Conservation (phyloP, 2,329 filamentous ascomycete species). For the Colletotrichum sp. region DNA sequence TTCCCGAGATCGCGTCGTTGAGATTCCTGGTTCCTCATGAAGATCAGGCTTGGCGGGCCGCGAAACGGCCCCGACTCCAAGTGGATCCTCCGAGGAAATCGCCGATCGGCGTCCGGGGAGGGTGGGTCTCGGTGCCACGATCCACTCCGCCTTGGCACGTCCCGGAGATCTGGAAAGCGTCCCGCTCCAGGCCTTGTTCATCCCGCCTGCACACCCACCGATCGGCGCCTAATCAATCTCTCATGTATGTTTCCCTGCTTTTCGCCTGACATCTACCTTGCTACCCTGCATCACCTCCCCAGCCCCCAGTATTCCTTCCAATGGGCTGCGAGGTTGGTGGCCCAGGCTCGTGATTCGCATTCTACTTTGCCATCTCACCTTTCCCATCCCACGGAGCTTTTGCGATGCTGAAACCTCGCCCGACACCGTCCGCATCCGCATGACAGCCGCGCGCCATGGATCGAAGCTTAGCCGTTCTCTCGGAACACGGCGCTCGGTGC, state of each 20-base stretch:
- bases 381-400: neutral
- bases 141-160: neutral
- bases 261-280: neutral
- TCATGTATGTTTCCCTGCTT: rapidly evolving
- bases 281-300: neutral
- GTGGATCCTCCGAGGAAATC: neutral
- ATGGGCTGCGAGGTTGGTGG: neutral
- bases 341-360: neutral
- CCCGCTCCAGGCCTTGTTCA: neutral
- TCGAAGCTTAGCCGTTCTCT: neutral
- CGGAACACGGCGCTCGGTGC: neutral
- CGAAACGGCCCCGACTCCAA: neutral
- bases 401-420: neutral
- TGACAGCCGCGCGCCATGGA: neutral
- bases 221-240: neutral
- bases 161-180: neutral
- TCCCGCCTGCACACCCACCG: neutral
- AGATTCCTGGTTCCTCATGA: neutral
- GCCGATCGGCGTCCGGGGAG: neutral
- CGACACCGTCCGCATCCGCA: neutral
- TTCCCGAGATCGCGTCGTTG: neutral
- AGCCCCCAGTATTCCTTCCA: neutral
- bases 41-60: neutral
- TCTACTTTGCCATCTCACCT: neutral
- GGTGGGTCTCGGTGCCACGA: neutral